Evolutionary conservation across 768 basidiomycete species (phyloP).

Genomic region (Leccinum incarnatum): DNA sequence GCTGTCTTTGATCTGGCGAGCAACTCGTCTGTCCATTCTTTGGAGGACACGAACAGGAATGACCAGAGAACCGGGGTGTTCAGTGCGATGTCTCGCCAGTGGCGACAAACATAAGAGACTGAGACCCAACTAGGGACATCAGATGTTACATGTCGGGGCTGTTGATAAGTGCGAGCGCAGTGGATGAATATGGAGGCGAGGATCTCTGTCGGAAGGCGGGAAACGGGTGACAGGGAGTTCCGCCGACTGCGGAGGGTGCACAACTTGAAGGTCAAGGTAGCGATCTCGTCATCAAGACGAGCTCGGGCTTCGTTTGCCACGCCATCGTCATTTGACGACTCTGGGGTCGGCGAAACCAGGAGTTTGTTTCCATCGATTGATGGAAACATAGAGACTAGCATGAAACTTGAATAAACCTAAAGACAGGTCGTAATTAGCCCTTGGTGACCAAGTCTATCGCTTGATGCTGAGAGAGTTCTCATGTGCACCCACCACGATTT

Average conservation of each 20-base stretch:
- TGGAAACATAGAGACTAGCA: not conserved
- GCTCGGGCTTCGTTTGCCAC: not conserved
- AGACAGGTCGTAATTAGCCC: not conserved
- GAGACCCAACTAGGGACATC: constrained; percentile 20
- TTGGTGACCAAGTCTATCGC: not conserved
- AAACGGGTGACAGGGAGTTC: constrained; percentile 18
- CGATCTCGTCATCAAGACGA: constrained; percentile 21
- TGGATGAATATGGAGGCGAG: constrained; percentile 23
- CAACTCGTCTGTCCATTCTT: constrained; percentile 41
- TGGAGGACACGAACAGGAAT: constrained; percentile 32
- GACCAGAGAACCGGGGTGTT: constrained; percentile 42
- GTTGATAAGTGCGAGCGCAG: constrained; percentile 1
- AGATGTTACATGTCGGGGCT: not conserved
- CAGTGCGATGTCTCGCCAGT: constrained; percentile 46
- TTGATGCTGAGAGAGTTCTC: not conserved
- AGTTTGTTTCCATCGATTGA: not conserved
- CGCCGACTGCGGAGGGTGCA: constrained; percentile 15
- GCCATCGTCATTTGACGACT: not conserved
- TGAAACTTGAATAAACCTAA: not conserved
- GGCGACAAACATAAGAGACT: constrained; percentile 26
- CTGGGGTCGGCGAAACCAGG: not conserved
- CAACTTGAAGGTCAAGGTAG: constrained; percentile 10
- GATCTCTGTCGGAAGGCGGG: constrained; percentile 21
- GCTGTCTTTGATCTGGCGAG: constrained; percentile 44
- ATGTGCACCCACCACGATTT: not conserved